phyloP scores from a whole-genome alignment of 2,329 filamentous ascomycete genomes.

The Colletotrichum melonis region DNA sequence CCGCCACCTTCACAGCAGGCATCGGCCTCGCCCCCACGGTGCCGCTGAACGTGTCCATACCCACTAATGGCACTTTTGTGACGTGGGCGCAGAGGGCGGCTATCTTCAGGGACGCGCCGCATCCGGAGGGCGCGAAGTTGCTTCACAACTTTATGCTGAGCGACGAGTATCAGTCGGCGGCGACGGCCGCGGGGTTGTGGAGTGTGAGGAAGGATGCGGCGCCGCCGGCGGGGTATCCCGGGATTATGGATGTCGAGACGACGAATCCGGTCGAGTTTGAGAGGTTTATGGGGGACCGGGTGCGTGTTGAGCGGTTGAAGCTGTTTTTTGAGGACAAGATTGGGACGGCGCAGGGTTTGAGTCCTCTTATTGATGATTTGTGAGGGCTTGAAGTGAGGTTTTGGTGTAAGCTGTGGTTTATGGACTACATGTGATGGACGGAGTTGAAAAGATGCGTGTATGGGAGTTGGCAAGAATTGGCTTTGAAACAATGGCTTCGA shows the following conservation, averaged over 20 bases:
- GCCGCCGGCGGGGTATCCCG: conserved; percentile 42
- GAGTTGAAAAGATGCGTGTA: background rate
- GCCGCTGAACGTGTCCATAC: conserved; percentile 42
- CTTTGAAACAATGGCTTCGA: background rate
- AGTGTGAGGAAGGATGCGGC: conserved; percentile 49
- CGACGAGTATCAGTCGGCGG: conserved; percentile 48
- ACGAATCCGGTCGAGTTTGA: conserved; percentile 53
- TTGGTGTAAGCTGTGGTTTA: too few relatives aligned
- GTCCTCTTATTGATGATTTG: conserved; percentile 46
- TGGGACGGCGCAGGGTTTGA: conserved; percentile 54
- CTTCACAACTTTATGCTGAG: conserved; percentile 59
- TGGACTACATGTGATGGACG: background rate
- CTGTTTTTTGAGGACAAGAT: conserved; percentile 55
- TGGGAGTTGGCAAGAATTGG: background rate
- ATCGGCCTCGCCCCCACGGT: conserved; percentile 35
- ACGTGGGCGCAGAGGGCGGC: conserved; percentile 61
- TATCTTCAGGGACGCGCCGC: conserved; percentile 60
- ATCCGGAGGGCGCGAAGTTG: conserved; percentile 62
- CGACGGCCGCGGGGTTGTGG: conserved; percentile 40
- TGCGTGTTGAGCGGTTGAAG: conserved; percentile 51
- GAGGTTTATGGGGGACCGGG: conserved; percentile 54
- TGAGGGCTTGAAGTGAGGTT: background rate
- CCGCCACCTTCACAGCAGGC: conserved; percentile 47
- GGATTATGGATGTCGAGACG: conserved; percentile 41
- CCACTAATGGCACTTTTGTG: conserved; percentile 53